phyloP scores from a whole-genome alignment of 202 grass and related monocot species.

The Carex arenaria region DNA sequence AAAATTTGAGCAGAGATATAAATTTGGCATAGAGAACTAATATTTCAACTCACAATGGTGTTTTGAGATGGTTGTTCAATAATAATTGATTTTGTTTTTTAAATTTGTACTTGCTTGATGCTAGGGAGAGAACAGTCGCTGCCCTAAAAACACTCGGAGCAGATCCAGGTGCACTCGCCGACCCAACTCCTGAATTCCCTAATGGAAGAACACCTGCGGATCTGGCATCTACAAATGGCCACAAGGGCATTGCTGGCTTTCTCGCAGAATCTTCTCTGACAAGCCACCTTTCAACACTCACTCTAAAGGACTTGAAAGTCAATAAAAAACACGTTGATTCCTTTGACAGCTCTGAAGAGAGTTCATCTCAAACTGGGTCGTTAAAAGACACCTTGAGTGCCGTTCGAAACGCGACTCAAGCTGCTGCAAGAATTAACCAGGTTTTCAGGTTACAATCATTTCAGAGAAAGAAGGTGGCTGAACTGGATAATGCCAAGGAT shows the following conservation, averaged over 20 bases:
- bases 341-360: not conserved
- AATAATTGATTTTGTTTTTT: not conserved
- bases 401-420: slow-evolving; percentile 91
- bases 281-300: slow-evolving; percentile 72
- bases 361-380: slow-evolving; percentile 44
- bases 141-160: slow-evolving; percentile 73
- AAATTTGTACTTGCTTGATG: slow-evolving; percentile 22
- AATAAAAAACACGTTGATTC: not conserved
- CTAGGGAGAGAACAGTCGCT: slow-evolving; percentile 69
- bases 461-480: slow-evolving; percentile 89
- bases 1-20: not conserved
- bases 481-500: slow-evolving; percentile 69
- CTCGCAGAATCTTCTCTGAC: slow-evolving; percentile 97
- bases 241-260: slow-evolving; percentile 96
- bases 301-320: slow-evolving; percentile 64
- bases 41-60: not conserved
- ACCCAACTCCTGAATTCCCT: slow-evolving; percentile 76
- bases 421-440: slow-evolving; percentile 95
- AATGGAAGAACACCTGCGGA: slow-evolving; percentile 89
- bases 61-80: not conserved
- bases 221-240: slow-evolving; percentile 91
- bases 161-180: slow-evolving; percentile 69
- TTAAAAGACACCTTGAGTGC: slow-evolving; percentile 86
- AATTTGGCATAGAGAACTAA: not conserved
- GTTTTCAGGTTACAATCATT: slow-evolving; percentile 95